Base-by-base conservation (phyloP, 257 asterid species). In the Gentiana straminea region DNA sequence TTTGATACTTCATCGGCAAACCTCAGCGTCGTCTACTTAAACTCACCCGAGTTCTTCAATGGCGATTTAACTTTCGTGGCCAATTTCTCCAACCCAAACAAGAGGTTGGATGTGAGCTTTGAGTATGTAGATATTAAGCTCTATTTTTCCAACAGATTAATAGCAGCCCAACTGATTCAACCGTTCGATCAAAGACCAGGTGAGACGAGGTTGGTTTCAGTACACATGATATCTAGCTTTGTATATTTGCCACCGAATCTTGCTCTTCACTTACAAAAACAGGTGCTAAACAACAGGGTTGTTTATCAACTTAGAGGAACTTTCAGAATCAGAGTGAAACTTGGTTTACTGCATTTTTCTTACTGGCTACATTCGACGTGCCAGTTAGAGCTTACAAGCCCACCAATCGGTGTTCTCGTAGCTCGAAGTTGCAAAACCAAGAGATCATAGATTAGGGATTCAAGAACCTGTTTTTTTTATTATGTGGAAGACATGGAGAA, bases 41-140 rank as follows among this genome's bases (percentile, higher is more conserved):
- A 75, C 39, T 71, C 83, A 1, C 87, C 86, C 0, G 68, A 76
- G 64, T 77, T 67, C 43, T 63, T 85, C 49, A 79, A 78, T 10
- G 79, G 79, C 1, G 94, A 92, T 6, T 61, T 81, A 35, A 71
- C 79, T 36, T 75, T 92, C 32, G 66, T 80, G 11, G 95, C 92
- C 3, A 92, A 92, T 57, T 75, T 92, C 55, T 75, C 97, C 3
- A 92, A 92, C 68, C 97, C 97, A 2, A 92, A 88, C 56, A 70
- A 70, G 75, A 92, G 81, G 58, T 62, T 92, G 67, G 68, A 70
- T 36, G 86, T 85, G 9, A 74, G 73, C 34, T 85, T 70, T 11
- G 95, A 92, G 77, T 71, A 77, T 71, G 54, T 84, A 51, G 55
- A 57, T 7, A 48, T 87, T 13, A 86, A 83, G 80, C 86, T 91